Conservation (phyloP, 2,329 filamentous ascomycete genomes). For the Ascochyta lentis region DNA sequence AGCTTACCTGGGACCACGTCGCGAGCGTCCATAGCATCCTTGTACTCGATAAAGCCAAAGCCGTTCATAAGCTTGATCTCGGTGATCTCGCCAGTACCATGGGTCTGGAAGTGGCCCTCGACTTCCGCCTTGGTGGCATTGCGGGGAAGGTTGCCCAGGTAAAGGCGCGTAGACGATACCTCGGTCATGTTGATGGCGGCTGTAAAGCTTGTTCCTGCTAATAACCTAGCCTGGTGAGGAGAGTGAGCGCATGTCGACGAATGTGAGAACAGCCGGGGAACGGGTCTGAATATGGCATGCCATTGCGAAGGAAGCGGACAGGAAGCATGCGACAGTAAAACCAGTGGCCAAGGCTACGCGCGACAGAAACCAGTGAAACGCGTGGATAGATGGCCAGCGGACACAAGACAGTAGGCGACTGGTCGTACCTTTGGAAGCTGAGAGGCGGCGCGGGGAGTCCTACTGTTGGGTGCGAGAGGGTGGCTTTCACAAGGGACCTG, state of each 20-base stretch:
- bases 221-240: constrained; percentile 43
- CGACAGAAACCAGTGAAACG: constrained; percentile 33
- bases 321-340: constrained; percentile 29
- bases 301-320: constrained; percentile 30
- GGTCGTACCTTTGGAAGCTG: constrained; percentile 37
- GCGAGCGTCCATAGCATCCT: constrained; percentile 96
- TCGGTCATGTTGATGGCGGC: constrained; percentile 68
- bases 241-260: constrained; percentile 43
- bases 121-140: constrained; percentile 97
- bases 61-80: constrained; percentile 99
- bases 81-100: constrained; percentile 96
- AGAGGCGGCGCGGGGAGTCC: constrained; percentile 22
- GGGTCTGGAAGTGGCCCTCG: constrained; percentile 91
- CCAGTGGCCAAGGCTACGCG: constrained; percentile 34
- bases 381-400: constrained; percentile 27
- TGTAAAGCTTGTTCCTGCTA: constrained; percentile 23
- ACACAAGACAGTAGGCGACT: constrained; percentile 30
- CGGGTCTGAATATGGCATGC: constrained; percentile 32
- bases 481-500: constrained; percentile 28
- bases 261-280: constrained; percentile 31
- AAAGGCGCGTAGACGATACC: constrained; percentile 93
- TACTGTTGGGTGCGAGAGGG: constrained; percentile 23
- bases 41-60: constrained; percentile 99
- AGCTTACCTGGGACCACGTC: constrained; percentile 94
- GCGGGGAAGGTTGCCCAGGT: constrained; percentile 96